Evolutionary conservation across 768 basidiomycete species (phyloP).

Genomic region (Amanita pseudoporphyria): DNA sequence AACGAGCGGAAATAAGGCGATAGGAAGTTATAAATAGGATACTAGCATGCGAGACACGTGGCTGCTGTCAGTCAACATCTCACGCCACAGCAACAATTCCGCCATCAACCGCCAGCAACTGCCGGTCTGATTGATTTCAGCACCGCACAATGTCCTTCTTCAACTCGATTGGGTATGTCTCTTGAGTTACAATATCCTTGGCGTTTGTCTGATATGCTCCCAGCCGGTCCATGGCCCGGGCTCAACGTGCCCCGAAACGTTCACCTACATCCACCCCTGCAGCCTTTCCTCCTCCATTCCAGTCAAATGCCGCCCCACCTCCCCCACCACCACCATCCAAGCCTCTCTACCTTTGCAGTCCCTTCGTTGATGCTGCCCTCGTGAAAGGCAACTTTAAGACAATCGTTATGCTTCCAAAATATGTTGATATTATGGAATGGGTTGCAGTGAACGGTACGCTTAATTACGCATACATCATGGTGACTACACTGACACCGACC

Average conservation of each 20-base stretch:
- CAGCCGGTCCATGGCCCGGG: slow-evolving; percentile 68
- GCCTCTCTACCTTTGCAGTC: slow-evolving; percentile 84
- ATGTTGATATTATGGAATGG: slow-evolving; percentile 99
- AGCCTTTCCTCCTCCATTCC: slow-evolving; percentile 36
- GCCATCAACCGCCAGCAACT: background rate
- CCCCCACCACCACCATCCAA: slow-evolving; percentile 36
- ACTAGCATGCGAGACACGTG: too few relatives aligned
- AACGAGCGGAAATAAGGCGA: background rate
- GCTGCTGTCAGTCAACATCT: too few relatives aligned
- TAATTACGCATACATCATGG: background rate
- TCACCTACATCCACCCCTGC: slow-evolving; percentile 62
- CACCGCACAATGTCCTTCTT: slow-evolving; percentile 64
- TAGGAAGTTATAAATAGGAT: background rate
- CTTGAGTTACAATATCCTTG: background rate
- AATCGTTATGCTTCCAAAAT: slow-evolving; percentile 91
- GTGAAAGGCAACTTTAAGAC: slow-evolving; percentile 99
- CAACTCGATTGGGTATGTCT: slow-evolving; percentile 60
- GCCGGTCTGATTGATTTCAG: slow-evolving; percentile 13
- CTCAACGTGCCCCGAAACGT: slow-evolving; percentile 57
- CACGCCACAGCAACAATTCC: background rate
- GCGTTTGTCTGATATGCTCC: slow-evolving; percentile 5
- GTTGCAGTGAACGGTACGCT: slow-evolving; percentile 70
- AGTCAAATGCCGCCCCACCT: slow-evolving; percentile 21
- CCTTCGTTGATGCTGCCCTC: slow-evolving; percentile 93
- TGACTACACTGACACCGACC: background rate